These are phyloP conservation scores for Calcarisporium arbuscula DNA, from an alignment of 2,329 filamentous ascomycete species.

Conservation along the genomic window DNA sequence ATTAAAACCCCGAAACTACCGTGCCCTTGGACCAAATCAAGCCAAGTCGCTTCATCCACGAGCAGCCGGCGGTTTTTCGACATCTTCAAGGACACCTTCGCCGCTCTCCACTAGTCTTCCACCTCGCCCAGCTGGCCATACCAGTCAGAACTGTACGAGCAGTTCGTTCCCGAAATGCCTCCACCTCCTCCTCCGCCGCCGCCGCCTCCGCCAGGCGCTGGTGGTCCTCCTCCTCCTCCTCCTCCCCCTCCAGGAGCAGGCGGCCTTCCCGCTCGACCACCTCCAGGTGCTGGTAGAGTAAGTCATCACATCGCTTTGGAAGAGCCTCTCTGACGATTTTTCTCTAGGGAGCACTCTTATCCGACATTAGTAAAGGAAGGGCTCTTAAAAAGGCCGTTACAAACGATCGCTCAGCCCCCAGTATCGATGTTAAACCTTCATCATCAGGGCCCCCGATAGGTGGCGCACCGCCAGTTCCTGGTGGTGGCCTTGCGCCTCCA, in stretches of 20 bases:
- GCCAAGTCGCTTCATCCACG: no score
- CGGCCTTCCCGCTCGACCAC: conserved; percentile 50
- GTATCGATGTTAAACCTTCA: conserved; percentile 36
- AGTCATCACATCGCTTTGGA: conserved; percentile 23
- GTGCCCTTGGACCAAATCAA: no score
- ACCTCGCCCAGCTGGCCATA: neutral
- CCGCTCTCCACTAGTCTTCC: conserved; percentile 1
- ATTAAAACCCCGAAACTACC: no score
- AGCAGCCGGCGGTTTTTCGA: neutral
- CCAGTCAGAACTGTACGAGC: neutral
- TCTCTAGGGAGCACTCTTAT: conserved; percentile 71
- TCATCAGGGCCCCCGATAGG: conserved; percentile 55
- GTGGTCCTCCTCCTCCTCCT: conserved; percentile 61
- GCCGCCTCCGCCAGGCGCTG: conserved; percentile 57
- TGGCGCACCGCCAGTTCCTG: conserved; percentile 72
- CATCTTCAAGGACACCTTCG: neutral
- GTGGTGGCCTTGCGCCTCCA: conserved; percentile 61
- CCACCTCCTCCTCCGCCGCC: conserved; percentile 67
- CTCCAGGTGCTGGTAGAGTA: conserved; percentile 55
- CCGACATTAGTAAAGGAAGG: conserved; percentile 79
- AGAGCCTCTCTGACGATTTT: conserved; percentile 6
- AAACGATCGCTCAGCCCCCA: conserved; percentile 85
- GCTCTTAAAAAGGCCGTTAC: conserved; percentile 78
- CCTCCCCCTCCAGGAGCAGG: conserved; percentile 39
- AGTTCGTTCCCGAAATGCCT: conserved; percentile 22